These are phyloP conservation scores for Trichoderma breve DNA, from an alignment of 2,329 filamentous ascomycete genomes.

Conservation along the genomic window DNA sequence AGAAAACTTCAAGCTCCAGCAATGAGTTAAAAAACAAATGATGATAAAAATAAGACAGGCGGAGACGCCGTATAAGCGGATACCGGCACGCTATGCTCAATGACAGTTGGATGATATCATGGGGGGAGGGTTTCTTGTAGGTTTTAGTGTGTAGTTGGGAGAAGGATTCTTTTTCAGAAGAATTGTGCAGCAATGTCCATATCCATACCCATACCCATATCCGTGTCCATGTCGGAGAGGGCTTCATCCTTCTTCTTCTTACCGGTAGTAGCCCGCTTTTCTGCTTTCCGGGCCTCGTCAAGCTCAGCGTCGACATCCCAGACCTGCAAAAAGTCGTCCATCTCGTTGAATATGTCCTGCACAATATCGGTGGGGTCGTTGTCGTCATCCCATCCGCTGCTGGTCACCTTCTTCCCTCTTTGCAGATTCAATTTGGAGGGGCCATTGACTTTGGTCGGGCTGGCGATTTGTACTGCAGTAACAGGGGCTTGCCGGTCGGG, in stretches of 20 bases:
- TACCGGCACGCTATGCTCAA: not conserved
- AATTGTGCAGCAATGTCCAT: not conserved
- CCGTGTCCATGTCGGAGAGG: not conserved
- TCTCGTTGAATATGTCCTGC: conserved; percentile 38
- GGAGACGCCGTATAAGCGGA: not conserved
- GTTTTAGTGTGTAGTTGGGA: not conserved
- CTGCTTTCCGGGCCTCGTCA: conserved; percentile 29
- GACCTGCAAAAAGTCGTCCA: conserved; percentile 35
- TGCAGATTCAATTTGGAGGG: not conserved
- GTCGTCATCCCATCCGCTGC: conserved; percentile 23
- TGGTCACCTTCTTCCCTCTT: not conserved
- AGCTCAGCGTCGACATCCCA: conserved; percentile 40
- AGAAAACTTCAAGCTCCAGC: not conserved
- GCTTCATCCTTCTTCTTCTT: not conserved
- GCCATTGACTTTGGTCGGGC: not conserved
- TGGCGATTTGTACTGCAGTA: conserved; percentile 21
- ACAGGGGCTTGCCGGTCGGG: conserved; percentile 30
- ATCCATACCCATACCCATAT: not conserved
- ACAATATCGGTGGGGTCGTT: conserved; percentile 37
- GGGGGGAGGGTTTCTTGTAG: not conserved
- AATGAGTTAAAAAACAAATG: not conserved
- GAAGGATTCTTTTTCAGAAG: not conserved
- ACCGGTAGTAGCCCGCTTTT: conserved; percentile 7
- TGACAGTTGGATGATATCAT: not conserved
- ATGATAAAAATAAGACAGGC: not conserved